Evolutionary conservation across 2,329 filamentous ascomycete genomes (phyloP).

Genomic region (Epicoccum nigrum): DNA sequence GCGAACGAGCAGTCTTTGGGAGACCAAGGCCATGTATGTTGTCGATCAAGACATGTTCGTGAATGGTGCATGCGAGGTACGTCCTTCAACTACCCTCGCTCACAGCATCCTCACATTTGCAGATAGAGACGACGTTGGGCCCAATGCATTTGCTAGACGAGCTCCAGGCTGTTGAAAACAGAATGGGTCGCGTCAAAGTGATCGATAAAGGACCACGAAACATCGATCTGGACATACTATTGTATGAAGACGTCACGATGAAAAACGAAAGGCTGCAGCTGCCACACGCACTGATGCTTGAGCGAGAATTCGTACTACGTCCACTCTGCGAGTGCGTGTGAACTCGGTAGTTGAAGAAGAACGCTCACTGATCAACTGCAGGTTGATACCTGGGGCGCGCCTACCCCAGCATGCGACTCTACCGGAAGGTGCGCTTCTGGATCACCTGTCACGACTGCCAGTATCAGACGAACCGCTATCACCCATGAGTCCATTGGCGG

Average conservation of each 20-base stretch:
- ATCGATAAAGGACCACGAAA: conserved; percentile 94
- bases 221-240: conserved; percentile 89
- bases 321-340: conserved; percentile 75
- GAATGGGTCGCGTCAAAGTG: conserved; percentile 78
- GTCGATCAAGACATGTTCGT: conserved; percentile 85
- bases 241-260: conserved; percentile 74
- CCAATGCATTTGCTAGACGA: conserved; percentile 78
- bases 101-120: conserved; percentile 12
- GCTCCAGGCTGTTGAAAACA: conserved; percentile 82
- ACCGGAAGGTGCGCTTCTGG: conserved; percentile 43
- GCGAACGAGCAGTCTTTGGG: conserved; percentile 87
- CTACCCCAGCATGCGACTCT: conserved; percentile 56
- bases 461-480: conserved; percentile 45
- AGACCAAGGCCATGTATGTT: conserved; percentile 97
- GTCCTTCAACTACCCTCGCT: conserved; percentile 30
- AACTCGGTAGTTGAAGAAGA: neutral
- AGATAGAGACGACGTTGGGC: conserved; percentile 81
- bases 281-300: conserved; percentile 83
- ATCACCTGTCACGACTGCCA: conserved; percentile 46
- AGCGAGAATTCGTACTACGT: conserved; percentile 91
- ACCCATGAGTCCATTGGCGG: conserved; percentile 48
- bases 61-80: conserved; percentile 90
- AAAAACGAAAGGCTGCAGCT: conserved; percentile 76
- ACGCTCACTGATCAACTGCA: conserved; percentile 20
- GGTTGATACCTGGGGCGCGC: conserved; percentile 34